These are phyloP conservation scores for Aphanocladium album DNA, from an alignment of 2,329 filamentous ascomycete genomes.

Conservation along the genomic window DNA sequence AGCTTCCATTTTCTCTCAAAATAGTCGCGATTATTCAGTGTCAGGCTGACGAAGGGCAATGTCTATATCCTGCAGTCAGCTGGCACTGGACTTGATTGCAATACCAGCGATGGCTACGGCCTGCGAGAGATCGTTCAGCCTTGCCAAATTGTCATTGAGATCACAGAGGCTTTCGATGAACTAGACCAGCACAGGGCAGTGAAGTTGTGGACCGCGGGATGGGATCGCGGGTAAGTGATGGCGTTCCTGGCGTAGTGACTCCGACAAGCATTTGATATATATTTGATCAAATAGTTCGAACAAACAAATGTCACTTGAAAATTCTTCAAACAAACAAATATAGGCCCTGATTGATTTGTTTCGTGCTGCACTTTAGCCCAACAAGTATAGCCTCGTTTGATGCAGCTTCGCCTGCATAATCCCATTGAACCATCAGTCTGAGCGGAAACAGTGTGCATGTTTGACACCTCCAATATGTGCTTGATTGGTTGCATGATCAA, in stretches of 20 bases:
- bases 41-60: too few relatives aligned
- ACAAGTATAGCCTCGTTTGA: too few relatives aligned
- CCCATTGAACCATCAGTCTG: too few relatives aligned
- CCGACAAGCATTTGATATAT: conserved; percentile 2
- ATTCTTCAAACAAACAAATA: conserved; percentile 12
- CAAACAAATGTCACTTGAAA: conserved; percentile 13
- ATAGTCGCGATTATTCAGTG: too few relatives aligned
- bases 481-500: too few relatives aligned
- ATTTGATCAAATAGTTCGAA: conserved; percentile 8
- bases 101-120: not conserved
- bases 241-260: not conserved
- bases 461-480: too few relatives aligned
- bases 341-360: conserved; percentile 13
- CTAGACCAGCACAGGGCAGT: not conserved
- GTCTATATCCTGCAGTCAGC: too few relatives aligned
- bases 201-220: not conserved
- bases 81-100: too few relatives aligned
- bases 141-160: not conserved
- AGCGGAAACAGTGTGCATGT: too few relatives aligned
- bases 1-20: too few relatives aligned
- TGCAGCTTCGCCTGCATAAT: too few relatives aligned
- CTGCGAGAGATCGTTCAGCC: not conserved
- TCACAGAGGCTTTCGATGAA: conserved; percentile 11
- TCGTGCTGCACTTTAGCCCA: too few relatives aligned
- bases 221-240: not conserved